Conservation (phyloP, 2,329 filamentous ascomycete genomes). For the Alternaria metachromatica region DNA sequence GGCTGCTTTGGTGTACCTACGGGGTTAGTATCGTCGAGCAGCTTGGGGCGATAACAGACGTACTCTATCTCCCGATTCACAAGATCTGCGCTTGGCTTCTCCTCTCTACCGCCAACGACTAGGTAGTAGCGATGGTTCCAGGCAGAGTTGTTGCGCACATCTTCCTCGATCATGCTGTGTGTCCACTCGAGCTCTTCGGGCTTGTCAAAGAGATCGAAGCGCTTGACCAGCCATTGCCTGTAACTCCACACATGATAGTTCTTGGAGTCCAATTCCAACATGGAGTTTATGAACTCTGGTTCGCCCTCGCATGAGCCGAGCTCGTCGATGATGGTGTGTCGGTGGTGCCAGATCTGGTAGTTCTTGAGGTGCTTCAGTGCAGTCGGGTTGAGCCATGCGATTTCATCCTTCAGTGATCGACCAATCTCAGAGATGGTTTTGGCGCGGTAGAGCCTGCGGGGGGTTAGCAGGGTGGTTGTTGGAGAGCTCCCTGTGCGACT, state of each 20-base stretch:
- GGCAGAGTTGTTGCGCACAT: constrained; percentile 94
- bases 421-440: constrained; percentile 73
- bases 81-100: constrained; percentile 57
- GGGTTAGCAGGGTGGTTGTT: constrained; percentile 21
- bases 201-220: constrained; percentile 60
- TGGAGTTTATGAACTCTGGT: constrained; percentile 74
- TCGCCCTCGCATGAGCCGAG: constrained; percentile 70
- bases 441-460: constrained; percentile 79
- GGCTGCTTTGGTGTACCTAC: constrained; percentile 67
- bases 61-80: constrained; percentile 78
- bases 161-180: constrained; percentile 74
- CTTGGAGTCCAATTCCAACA: constrained; percentile 87
- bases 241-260: constrained; percentile 99
- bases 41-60: neutral
- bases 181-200: constrained; percentile 73
- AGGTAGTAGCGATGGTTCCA: constrained; percentile 98
- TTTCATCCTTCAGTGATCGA: constrained; percentile 72
- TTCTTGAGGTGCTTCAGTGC: constrained; percentile 90
- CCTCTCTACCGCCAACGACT: constrained; percentile 70
- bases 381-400: constrained; percentile 84
- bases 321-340: constrained; percentile 63
- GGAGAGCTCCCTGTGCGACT: neutral
- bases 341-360: constrained; percentile 92
- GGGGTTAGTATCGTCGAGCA: constrained; percentile 25
- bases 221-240: constrained; percentile 76